Evolutionary conservation across 495 filamentous ascomycete genomes (phyloP), one percentile per base, ranked within the genome.

Genomic region (Glonium stellatum): DNA sequence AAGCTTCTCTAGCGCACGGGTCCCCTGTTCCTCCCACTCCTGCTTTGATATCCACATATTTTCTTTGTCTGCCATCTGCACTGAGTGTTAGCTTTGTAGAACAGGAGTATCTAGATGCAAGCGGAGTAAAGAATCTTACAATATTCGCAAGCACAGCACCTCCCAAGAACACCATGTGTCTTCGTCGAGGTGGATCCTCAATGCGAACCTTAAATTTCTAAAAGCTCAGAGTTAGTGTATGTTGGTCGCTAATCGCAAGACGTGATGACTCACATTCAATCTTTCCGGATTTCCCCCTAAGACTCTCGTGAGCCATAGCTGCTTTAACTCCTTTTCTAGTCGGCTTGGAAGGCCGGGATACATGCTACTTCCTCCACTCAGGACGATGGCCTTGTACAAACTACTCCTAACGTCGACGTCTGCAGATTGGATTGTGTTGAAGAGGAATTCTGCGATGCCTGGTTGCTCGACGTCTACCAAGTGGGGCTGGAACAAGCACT

Each of bases 121-220:
- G 12, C 23, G 22, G 25, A 19, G 5, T 11, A 15, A 36, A 42
- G 27, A 77, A 22, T 15, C 82, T 61, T 78, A 86, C 83, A 76
- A 98, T 90, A 72, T 96, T 97, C 61, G 93, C 93, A 55, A 99
- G 80, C 50, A 99, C 95, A 9, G 93, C 95, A 69, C 93, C 93
- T 59, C 93, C 93, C 57, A 97, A 74, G 83, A 99, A 99, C 4
- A 97, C 95, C 93, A 99, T 97, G 75, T 99, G 95, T 71, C 92
- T 83, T 72, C 93, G 83, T 75, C 93, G 82, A 18, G 93, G 93
- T 48, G 93, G 95, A 71, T 99, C 93, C 70, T 99, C 95, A 74
- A 99, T 97, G 71, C 93, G 84, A 39, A 97, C 91, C 82, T 97
- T 97, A 81, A 99, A 97, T 85, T 97, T 99, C 85, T 88, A 68